Evolutionary conservation across 2,329 filamentous ascomycete genomes (phyloP).

Genomic region (Chalara sp.): DNA sequence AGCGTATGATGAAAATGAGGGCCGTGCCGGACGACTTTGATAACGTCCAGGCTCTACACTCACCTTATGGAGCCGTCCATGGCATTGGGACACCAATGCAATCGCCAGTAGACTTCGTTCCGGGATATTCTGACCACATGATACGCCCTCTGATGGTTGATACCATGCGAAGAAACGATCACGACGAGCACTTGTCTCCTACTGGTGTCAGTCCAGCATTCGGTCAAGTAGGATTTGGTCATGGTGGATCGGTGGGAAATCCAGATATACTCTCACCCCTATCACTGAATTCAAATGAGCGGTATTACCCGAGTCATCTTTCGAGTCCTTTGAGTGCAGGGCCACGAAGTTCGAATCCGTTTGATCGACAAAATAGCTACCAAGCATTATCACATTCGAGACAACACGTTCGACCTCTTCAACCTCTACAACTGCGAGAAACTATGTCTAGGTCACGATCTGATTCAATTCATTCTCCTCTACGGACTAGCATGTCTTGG

Average conservation of each 20-base stretch:
- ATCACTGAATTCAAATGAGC: slow-evolving; percentile 46
- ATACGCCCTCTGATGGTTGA: slow-evolving; percentile 61
- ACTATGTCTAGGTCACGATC: slow-evolving; percentile 49
- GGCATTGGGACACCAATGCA: slow-evolving; percentile 27
- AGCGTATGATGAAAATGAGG: slow-evolving; percentile 66
- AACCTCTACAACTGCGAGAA: slow-evolving; percentile 52
- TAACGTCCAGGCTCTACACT: slow-evolving; percentile 62
- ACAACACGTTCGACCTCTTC: slow-evolving; percentile 43
- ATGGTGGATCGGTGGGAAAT: slow-evolving; percentile 41
- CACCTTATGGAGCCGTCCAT: slow-evolving; percentile 51
- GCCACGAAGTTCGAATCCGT: slow-evolving; percentile 45
- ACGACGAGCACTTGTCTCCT: slow-evolving; percentile 60
- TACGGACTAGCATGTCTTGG: slow-evolving; percentile 56
- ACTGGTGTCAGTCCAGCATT: slow-evolving; percentile 62
- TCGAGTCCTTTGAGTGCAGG: slow-evolving; percentile 40
- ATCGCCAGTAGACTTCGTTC: slow-evolving; percentile 28
- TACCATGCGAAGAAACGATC: slow-evolving; percentile 53
- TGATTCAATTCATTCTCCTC: slow-evolving; percentile 51
- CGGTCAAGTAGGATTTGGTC: slow-evolving; percentile 58
- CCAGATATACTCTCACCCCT: slow-evolving; percentile 52
- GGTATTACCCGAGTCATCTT: slow-evolving; percentile 45
- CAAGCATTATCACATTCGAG: slow-evolving; percentile 38
- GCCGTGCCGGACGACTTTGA: slow-evolving; percentile 66
- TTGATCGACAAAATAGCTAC: slow-evolving; percentile 42
- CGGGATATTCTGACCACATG: slow-evolving; percentile 49